phyloP scores from a whole-genome alignment of 257 asterid species.

The Salvia rosmarinus region DNA sequence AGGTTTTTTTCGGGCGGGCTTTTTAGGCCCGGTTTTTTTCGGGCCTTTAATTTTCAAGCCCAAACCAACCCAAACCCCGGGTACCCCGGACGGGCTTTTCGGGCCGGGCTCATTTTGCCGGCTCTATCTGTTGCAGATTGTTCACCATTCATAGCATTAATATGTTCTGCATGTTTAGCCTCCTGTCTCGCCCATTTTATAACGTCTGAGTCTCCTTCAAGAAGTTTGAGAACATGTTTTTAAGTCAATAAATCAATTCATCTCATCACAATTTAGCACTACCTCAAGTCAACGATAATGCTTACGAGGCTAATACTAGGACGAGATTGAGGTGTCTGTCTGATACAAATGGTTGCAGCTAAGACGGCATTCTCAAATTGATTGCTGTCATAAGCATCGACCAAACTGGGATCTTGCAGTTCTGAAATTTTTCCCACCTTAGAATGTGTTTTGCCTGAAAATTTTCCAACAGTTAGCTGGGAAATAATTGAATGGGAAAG shows the following conservation, averaged over 20 bases:
- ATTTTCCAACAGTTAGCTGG: constrained; percentile 28
- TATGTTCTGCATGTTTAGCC: constrained; percentile 41
- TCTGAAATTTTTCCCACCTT: constrained; percentile 58
- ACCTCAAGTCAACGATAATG: not conserved
- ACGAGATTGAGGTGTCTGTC: constrained; percentile 59
- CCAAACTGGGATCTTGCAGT: constrained; percentile 63
- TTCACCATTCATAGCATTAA: constrained; percentile 40
- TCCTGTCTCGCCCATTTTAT: constrained; percentile 60
- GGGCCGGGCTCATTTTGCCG: too few relatives aligned
- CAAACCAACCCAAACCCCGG: too few relatives aligned
- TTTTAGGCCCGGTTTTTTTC: too few relatives aligned
- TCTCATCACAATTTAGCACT: not conserved
- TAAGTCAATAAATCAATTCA: not conserved
- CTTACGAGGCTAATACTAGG: constrained; percentile 65
- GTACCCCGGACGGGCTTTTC: too few relatives aligned
- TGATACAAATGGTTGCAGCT: constrained; percentile 77
- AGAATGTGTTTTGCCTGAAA: constrained; percentile 64
- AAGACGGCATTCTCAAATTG: constrained; percentile 64
- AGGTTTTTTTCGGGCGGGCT: too few relatives aligned
- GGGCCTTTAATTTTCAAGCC: too few relatives aligned
- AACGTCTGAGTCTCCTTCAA: constrained; percentile 61
- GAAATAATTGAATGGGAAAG: constrained; percentile 6
- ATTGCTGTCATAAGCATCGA: constrained; percentile 46
- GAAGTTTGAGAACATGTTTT: constrained; percentile 69
- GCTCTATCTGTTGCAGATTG: constrained; percentile 51